Evolutionary conservation across 805 yeast genomes (phyloP), one percentile per base, ranked within the genome.

Genomic region (Ogataea dorogensis): DNA sequence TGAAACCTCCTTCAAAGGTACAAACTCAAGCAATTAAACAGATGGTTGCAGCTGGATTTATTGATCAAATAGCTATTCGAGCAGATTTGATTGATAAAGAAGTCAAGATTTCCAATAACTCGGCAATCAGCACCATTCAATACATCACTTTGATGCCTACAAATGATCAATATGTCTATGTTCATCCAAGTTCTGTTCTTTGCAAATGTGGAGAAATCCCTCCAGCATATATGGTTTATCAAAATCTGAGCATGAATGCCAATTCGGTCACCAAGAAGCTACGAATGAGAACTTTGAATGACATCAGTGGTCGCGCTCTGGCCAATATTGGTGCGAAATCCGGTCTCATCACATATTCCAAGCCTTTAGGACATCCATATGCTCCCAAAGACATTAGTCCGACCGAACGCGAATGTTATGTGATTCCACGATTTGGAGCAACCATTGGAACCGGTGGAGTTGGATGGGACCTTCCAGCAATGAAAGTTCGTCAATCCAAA

Each of bases 391-490:
- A 72, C 45, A 51, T 85, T 11, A 65, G 77, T 4, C 65, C 84
- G 0, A 75, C 79, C 3, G 82, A 81, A 51, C 68, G 96, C 47
- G 89, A 83, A 52, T 86, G 94, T 49, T 89, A 86, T 63, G 96
- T 89, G 11, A 80, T 87, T 33, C 97, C 98, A 1, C 65, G 96
- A 38, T 78, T 85, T 54, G 97, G 97, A 4, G 89, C 94, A 8
- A 71, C 79, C 5, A 68, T 81, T 27, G 95, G 95, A 8, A 71
- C 79, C 25, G 96, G 96, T 14, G 85, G 86, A 15, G 69, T 82
- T 17, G 96, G 96, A 7, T 91, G 96, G 95, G 96, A 91, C 50
- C 62, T 91, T 33, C 95, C 93, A 6, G 84, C 80, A 3, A 67
- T 81, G 17, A 81, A 86, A 56, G 93, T 88, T 2, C 66, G 67